These are phyloP conservation scores for Colletotrichum eleusines DNA, from an alignment of 2,329 filamentous ascomycete genomes.

Conservation along the genomic window DNA sequence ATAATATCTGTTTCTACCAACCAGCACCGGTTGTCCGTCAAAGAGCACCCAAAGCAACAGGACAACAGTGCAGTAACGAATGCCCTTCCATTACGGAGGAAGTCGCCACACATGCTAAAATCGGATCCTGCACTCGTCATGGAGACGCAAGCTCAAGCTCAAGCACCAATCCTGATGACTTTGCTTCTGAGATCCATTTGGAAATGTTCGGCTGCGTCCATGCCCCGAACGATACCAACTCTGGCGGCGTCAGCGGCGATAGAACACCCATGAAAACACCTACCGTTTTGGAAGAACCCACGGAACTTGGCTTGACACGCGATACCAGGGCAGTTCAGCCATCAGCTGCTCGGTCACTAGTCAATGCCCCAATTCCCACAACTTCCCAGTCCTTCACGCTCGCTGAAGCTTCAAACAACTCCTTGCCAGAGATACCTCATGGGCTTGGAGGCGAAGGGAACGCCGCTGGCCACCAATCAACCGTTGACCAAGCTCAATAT, in stretches of 20 bases:
- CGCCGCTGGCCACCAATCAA: neutral
- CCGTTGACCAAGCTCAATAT: neutral
- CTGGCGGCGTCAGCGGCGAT: neutral
- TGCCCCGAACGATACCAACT: neutral
- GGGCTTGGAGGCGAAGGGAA: neutral
- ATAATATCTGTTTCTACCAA: conserved; percentile 4
- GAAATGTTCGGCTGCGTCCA: neutral
- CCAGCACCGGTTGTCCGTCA: neutral
- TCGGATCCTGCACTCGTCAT: neutral
- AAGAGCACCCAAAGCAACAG: neutral
- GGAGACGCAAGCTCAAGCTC: conserved; percentile 2
- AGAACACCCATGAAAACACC: neutral
- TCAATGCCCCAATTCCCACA: neutral
- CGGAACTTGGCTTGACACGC: neutral
- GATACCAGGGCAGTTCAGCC: neutral
- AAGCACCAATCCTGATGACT: neutral
- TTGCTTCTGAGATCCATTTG: neutral
- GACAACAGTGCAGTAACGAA: neutral
- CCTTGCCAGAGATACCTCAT: neutral
- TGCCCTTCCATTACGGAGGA: conserved; percentile 1
- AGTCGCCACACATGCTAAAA: neutral
- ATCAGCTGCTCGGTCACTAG: neutral
- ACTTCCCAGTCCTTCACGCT: neutral
- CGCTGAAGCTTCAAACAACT: neutral
- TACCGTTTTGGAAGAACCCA: neutral